Base-by-base conservation (phyloP, 495 filamentous ascomycete genomes). In the Penicillium chermesinum region DNA sequence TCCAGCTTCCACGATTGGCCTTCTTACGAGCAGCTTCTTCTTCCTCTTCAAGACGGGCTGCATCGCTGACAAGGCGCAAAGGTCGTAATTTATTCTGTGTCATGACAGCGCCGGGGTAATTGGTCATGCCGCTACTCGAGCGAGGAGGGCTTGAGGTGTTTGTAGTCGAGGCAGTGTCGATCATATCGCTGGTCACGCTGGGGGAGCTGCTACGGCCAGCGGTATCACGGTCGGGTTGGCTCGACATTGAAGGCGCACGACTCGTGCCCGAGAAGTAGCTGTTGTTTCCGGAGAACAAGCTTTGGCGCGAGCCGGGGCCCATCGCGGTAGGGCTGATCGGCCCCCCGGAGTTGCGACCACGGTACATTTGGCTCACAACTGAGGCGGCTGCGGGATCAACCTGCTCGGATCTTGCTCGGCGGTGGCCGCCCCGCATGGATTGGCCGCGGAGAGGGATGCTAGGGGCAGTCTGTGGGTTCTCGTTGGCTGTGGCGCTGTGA, bases 351-450 rank as follows among this genome's bases (percentile, higher is more conserved):
- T 82, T 72, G 13, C 79, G 78, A 12, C 81, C 82, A 55, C 83
- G 84, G 70, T 90, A 89, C 86, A 94, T 94, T 55, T 86, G 86
- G 49, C 85, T 85, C 15, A 93, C 83, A 21, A 93, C 79, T 34
- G 75, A 78, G 14, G 88, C 87, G 3, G 80, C 82, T 14, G 57
- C 70, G 37, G 76, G 72, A 41, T 68, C 70, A 1, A 80, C 77
- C 54, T 87, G 84, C 50, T 95, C 89, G 43, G 88, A 93, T 63
- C 74, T 76, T 14, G 75, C 78, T 65, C 75, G 83, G 67, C 69
- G 81, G 69, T 76, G 78, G 46, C 64, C 75, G 59, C 52, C 77
- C 33, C 79, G 82, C 10, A 78, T 73, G 50, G 83, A 85, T 50
- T 79, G 69, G 7, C 82, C 78, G 41, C 88, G 85, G 32, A 95